Base-by-base conservation (phyloP, 2,329 filamentous ascomycete genomes). In the Aspergillus ochraceoroseus region DNA sequence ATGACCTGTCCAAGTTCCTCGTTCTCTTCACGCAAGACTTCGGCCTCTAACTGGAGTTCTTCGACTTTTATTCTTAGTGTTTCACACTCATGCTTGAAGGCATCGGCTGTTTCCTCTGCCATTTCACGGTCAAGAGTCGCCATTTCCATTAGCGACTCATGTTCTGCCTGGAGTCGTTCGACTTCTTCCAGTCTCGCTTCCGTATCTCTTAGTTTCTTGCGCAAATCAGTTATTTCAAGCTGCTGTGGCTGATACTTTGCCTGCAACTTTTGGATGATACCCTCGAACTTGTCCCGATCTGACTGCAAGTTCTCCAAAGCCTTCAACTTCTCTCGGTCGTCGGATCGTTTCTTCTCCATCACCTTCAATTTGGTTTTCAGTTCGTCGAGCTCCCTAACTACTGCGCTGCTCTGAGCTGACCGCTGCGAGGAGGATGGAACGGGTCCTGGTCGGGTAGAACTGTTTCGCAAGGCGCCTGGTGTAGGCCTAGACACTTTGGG, bases 121-220 rank as follows among this genome's bases (percentile, higher is more conserved):
- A 96, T 94, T 64, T 98, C 90, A 30, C 87, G 80, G 60, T 98
- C 92, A 17, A 98, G 71, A 0, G 86, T 83, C 5, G 88, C 87
- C 65, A 92, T 78, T 65, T 98, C 92, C 57, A 95, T 69, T 5
- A 85, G 79, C 3, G 82, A 77, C 19, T 96, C 92, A 62, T 94
- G 82, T 51, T 95, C 88, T 5, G 85, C 84, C 59, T 92, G 83
- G 38, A 84, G 72, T 19, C 76, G 73, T 52, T 90, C 85, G 2
- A 92, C 71, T 14, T 79, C 72, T 41, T 85, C 80, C 13, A 88
- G 73, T 32, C 77, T 78, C 13, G 73, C 65, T 58, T 92, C 81
- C 0, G 82, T 77, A 53, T 94, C 85, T 55, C 87, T 88, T 29
- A 94, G 63, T 55, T 85, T 75, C 58, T 84, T 86, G 48, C 85